phyloP scores from a whole-genome alignment of 2,329 filamentous ascomycete genomes.

The Mariannaea elegans region DNA sequence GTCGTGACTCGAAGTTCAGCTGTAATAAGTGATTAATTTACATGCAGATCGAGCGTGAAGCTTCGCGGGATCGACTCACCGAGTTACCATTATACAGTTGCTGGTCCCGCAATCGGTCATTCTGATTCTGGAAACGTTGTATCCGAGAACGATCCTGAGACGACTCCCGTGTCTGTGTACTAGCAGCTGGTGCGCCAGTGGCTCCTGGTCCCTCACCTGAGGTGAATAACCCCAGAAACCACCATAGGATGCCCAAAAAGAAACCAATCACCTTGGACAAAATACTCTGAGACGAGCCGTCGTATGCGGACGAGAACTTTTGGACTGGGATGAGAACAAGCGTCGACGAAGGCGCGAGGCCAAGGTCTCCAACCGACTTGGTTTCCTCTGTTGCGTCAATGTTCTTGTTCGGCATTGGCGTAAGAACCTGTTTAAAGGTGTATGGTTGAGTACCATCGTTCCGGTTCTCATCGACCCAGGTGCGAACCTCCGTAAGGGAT shows the following conservation, averaged over 20 bases:
- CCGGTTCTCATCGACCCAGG: slow-evolving; percentile 77
- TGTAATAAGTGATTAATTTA: slow-evolving; percentile 45
- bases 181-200: neutral
- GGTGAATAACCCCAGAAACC: slow-evolving; percentile 47
- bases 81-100: slow-evolving; percentile 94
- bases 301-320: slow-evolving; percentile 54
- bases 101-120: slow-evolving; percentile 64
- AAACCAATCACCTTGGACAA: slow-evolving; percentile 43
- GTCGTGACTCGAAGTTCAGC: slow-evolving; percentile 75
- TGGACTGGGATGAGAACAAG: slow-evolving; percentile 80
- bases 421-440: slow-evolving; percentile 84
- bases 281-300: slow-evolving; percentile 37
- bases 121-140: slow-evolving; percentile 53
- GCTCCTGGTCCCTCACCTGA: slow-evolving; percentile 28
- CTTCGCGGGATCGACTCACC: slow-evolving; percentile 58
- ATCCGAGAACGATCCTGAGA: slow-evolving; percentile 39
- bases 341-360: slow-evolving; percentile 81
- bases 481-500: slow-evolving; percentile 74
- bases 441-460: slow-evolving; percentile 71
- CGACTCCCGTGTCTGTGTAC: slow-evolving; percentile 16
- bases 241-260: slow-evolving; percentile 47
- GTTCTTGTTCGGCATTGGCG: slow-evolving; percentile 77
- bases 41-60: neutral
- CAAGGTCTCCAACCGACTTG: slow-evolving; percentile 72
- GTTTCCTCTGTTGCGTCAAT: slow-evolving; percentile 81